Evolutionary conservation across 441 rosid species (phyloP), one percentile per base, ranked within the genome.

Genomic region (Pelargonium citronellum): DNA sequence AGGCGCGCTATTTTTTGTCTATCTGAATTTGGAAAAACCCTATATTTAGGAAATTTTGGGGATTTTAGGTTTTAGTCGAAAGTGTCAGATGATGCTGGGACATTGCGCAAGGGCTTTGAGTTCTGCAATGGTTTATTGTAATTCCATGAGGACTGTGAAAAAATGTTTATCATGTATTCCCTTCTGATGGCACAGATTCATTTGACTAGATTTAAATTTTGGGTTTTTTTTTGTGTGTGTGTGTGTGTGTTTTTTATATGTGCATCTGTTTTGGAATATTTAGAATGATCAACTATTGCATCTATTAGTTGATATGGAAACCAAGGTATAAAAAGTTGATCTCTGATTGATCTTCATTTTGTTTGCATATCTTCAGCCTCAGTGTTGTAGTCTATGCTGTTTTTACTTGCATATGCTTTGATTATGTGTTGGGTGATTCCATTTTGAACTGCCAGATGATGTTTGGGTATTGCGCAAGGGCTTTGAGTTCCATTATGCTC

Each of bases 81-180:
- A 62, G 66, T 68, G 49, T 78, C 75, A 74, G 7, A 51, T 74
- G 75, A 74, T 67, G 77, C 49, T 57, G 72, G 81, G 74, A 71
- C 16, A 64, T 57, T 74, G 75, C 78, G 71, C 70, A 71, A 68
- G 70, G 75, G 78, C 75, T 74, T 78, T 78, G 75, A 74, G 73
- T 71, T 72, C 75, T 15, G 13, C 66, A 41, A 71, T 55, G 55
- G 30, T 55, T 27, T 27, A 55, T 41, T 67, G 41, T 19, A 3
- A 63, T 16, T 39, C 7, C 24, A 27, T 49, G 22, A 62, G 67
- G 30, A 67, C 77, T 67, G 47, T 74, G 80, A 71, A 64, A 74
- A 24, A 2, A 6, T 13, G 8, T 63, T 43, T 1, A 16, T 53
- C 37, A 13, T 3, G 12, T 24, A 55, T 67, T 47, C 60, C 71